phyloP scores from a whole-genome alignment of 2,329 filamentous ascomycete genomes.

The Amauroascus niger region DNA sequence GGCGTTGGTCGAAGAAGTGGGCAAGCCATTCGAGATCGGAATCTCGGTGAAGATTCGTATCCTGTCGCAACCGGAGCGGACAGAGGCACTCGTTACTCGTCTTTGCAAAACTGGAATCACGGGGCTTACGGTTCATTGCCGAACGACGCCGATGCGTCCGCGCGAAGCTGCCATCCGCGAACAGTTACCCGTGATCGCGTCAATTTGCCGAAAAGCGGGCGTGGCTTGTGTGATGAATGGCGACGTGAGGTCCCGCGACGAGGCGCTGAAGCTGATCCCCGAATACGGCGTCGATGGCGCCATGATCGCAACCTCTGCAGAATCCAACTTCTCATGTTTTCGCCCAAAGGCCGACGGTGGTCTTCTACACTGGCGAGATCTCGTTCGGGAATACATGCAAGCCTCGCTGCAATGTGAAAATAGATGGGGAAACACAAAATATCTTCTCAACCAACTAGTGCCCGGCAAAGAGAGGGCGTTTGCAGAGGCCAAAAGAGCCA shows the following conservation, averaged over 20 bases:
- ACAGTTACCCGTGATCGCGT: constrained; percentile 73
- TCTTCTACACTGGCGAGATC: constrained; percentile 61
- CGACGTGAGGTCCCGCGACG: constrained; percentile 66
- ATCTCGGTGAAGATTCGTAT: constrained; percentile 96
- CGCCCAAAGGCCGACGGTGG: constrained; percentile 59
- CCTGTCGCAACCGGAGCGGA: constrained; percentile 65
- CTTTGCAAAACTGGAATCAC: constrained; percentile 84
- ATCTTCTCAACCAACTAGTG: constrained; percentile 72
- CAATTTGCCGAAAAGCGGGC: constrained; percentile 70
- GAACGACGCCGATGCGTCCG: constrained; percentile 90
- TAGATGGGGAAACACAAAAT: constrained; percentile 87
- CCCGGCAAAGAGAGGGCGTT: constrained; percentile 64
- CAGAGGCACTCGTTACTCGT: constrained; percentile 63
- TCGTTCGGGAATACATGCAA: constrained; percentile 65
- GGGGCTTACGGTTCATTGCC: constrained; percentile 86
- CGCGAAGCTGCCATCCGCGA: constrained; percentile 76
- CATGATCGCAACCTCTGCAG: constrained; percentile 92
- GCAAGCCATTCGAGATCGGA: constrained; percentile 69
- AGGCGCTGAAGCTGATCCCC: constrained; percentile 59
- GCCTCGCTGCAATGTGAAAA: constrained; percentile 70
- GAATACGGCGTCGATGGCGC: constrained; percentile 85
- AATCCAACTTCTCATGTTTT: constrained; percentile 87
- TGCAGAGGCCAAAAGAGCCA: constrained; percentile 52
- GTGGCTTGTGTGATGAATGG: constrained; percentile 95
- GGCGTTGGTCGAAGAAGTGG: constrained; percentile 68